Percentiles rank a stretch among this genome's conserved stretches.
These are phyloP conservation scores for Macrocybe gigantea DNA, from an alignment of 768 basidiomycete species.

Conservation along the genomic window DNA sequence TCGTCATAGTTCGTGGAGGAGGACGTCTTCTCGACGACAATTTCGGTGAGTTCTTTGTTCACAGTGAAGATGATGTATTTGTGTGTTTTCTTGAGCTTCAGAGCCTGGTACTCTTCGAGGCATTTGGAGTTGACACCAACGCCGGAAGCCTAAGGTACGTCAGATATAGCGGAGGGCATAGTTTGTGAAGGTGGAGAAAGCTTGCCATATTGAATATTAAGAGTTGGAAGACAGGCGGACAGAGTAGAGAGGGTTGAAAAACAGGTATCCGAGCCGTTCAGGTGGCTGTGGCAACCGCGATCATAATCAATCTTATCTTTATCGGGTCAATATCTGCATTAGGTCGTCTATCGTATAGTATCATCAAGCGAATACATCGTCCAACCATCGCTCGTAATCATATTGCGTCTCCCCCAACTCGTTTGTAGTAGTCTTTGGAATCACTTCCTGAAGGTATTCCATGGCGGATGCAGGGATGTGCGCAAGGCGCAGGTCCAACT, in stretches of 20 bases:
- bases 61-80: conserved; percentile 84
- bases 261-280: background rate
- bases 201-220: conserved; percentile 23
- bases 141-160: conserved; percentile 50
- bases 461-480: conserved; percentile 71
- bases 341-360: conserved; percentile 6
- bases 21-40: conserved; percentile 70
- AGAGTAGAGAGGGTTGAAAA: conserved; percentile 1
- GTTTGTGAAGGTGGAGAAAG: background rate
- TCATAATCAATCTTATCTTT: background rate
- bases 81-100: conserved; percentile 71
- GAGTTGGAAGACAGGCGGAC: conserved; percentile 8
- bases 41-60: conserved; percentile 55
- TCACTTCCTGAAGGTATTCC: conserved; percentile 75
- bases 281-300: conserved; percentile 3
- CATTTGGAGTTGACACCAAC: conserved; percentile 56
- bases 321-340: background rate
- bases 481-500: conserved; percentile 84
- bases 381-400: conserved; percentile 80
- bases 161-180: background rate
- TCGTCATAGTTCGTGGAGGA: conserved; percentile 51
- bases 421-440: conserved; percentile 51
- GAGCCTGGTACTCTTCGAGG: conserved; percentile 51
- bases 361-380: conserved; percentile 63
- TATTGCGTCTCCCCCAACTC: conserved; percentile 62